Evolutionary conservation across 352 stramenopile species (phyloP).

Genomic region (Pythium utonaiense): DNA sequence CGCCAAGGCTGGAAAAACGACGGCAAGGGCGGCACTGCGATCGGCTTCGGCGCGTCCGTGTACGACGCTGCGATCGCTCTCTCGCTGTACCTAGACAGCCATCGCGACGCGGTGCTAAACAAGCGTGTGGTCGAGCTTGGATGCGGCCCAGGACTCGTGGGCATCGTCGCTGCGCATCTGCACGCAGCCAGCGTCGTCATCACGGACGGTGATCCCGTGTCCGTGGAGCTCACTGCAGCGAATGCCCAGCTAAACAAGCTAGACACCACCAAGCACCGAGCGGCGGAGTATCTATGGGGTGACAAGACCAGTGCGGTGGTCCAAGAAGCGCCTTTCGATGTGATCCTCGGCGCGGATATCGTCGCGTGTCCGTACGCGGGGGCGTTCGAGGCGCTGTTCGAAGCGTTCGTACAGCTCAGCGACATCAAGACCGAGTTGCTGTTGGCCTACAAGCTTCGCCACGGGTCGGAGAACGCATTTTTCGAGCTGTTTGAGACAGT

Average conservation of each 20-base stretch:
- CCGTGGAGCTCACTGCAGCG: slow-evolving; percentile 52
- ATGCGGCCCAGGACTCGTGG: slow-evolving; percentile 68
- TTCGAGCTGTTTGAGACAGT: slow-evolving; percentile 47
- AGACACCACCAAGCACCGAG: slow-evolving; percentile 23
- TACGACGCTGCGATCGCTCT: slow-evolving; percentile 79
- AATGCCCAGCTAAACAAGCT: slow-evolving; percentile 52
- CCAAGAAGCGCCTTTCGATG: slow-evolving; percentile 39
- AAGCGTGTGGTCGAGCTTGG: slow-evolving; percentile 73
- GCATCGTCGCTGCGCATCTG: slow-evolving; percentile 57
- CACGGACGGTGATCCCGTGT: slow-evolving; percentile 72
- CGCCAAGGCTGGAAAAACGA: slow-evolving; percentile 77
- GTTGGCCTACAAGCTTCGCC: slow-evolving; percentile 75
- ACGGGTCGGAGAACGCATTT: slow-evolving; percentile 61
- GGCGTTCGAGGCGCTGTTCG: slow-evolving; percentile 59
- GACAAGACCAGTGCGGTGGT: slow-evolving; percentile 33
- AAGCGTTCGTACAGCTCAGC: slow-evolving; percentile 44
- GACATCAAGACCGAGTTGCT: slow-evolving; percentile 43
- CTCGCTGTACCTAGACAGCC: slow-evolving; percentile 67
- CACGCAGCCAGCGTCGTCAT: slow-evolving; percentile 42
- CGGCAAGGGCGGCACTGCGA: slow-evolving; percentile 58
- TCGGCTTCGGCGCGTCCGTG: slow-evolving; percentile 80
- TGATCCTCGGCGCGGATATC: slow-evolving; percentile 80
- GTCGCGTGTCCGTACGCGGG: slow-evolving; percentile 76
- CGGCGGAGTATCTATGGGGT: slow-evolving; percentile 60
- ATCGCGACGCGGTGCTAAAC: slow-evolving; percentile 40